phyloP scores from a whole-genome alignment of 345 rosid species.

The Syzygium oleosum region DNA sequence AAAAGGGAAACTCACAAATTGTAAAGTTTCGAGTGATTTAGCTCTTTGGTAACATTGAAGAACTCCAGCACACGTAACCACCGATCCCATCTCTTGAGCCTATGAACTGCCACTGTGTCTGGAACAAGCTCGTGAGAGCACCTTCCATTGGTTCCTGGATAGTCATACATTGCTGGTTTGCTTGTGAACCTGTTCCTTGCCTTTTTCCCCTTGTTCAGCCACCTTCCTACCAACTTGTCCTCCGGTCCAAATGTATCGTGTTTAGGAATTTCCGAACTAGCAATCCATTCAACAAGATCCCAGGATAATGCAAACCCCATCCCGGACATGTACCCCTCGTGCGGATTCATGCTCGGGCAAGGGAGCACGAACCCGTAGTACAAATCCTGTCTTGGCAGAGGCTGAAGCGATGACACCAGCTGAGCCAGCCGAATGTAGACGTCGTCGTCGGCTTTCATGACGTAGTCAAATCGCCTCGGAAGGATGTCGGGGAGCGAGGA shows the following conservation, averaged over 20 bases:
- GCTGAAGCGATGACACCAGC: constrained; percentile 13
- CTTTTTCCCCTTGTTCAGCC: constrained; percentile 28
- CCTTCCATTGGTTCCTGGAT: constrained; percentile 26
- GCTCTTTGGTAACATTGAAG: constrained; percentile 30
- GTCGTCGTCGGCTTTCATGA: constrained; percentile 38
- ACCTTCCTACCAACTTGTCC: constrained; percentile 33
- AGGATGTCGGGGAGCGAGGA: constrained; percentile 24
- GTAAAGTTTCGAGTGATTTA: constrained; percentile 7
- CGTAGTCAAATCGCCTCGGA: constrained; percentile 10
- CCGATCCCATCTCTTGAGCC: constrained; percentile 31
- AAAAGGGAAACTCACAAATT: background rate
- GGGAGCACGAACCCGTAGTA: constrained; percentile 39
- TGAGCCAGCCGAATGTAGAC: constrained; percentile 14
- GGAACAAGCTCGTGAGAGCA: constrained; percentile 33
- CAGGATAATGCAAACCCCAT: constrained; percentile 33
- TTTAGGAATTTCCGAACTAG: constrained; percentile 9
- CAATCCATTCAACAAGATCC: constrained; percentile 40
- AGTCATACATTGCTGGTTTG: constrained; percentile 38
- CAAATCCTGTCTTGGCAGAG: constrained; percentile 18
- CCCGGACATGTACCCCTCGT: constrained; percentile 33
- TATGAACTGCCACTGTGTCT: constrained; percentile 26
- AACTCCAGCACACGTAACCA: constrained; percentile 19
- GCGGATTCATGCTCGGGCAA: constrained; percentile 23
- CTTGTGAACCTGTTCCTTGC: constrained; percentile 18
- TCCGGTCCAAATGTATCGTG: constrained; percentile 22